A percentile compares a stretch with the other conserved stretches of the same genome.
These are phyloP conservation scores for Clarireedia homoeocarpa DNA, from an alignment of 2,329 filamentous ascomycete species.

Conservation along the genomic window DNA sequence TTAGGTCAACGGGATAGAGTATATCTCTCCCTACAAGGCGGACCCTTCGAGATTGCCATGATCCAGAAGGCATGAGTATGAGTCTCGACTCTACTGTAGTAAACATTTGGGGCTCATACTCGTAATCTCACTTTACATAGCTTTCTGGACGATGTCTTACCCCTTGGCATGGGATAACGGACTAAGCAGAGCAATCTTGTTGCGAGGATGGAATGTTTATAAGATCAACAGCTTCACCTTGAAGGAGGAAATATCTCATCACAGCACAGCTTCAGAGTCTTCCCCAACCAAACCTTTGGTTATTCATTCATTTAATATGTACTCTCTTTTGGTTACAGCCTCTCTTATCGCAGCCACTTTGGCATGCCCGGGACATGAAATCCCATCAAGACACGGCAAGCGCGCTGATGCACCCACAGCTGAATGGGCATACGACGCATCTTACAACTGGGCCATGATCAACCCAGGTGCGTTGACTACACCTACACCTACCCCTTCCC, in stretches of 20 bases:
- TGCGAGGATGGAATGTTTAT: not conserved
- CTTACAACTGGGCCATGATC: constrained; percentile 35
- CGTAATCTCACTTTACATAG: not conserved
- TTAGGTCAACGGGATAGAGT: too few species aligned
- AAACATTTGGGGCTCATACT: too few species aligned
- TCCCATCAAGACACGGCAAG: constrained; percentile 10
- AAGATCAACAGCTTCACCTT: not conserved
- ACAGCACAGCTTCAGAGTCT: not conserved
- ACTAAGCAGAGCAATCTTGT: not conserved
- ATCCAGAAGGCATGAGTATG: too few species aligned
- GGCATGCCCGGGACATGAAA: constrained; percentile 19
- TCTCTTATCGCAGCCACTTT: constrained; percentile 10
- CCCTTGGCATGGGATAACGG: not conserved
- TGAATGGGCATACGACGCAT: constrained; percentile 31
- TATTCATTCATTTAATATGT: constrained; percentile 6
- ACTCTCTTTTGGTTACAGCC: not conserved
- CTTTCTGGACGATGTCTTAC: too few species aligned
- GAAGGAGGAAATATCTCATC: not conserved
- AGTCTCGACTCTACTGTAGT: too few species aligned
- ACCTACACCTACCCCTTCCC: not conserved
- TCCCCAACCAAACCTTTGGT: not conserved
- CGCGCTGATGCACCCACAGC: constrained; percentile 7
- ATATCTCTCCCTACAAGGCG: too few species aligned
- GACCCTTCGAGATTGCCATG: too few species aligned
- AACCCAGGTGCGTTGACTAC: constrained; percentile 23